Percentiles rank a stretch among this genome's conserved stretches.
Conservation (phyloP, 495 filamentous ascomycete genomes). For the Aspergillus funiculosus region DNA sequence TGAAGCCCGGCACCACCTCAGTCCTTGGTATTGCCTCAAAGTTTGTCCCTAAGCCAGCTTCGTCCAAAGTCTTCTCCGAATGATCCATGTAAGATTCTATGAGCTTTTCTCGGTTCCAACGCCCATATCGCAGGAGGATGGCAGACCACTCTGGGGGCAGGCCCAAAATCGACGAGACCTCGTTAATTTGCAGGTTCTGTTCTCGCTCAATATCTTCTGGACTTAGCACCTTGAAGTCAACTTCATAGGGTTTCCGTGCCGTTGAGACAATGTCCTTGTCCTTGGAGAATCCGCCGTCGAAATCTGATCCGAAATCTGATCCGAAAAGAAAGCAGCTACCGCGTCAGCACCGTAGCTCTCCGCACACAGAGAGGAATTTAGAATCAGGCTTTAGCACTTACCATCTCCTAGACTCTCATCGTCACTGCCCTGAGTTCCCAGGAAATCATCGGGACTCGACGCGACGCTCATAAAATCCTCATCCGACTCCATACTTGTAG, state of each 20-base stretch:
- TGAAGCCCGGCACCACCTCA: conserved; percentile 66
- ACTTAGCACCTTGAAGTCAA: conserved; percentile 73
- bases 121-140: conserved; percentile 77
- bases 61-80: conserved; percentile 69
- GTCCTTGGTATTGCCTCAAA: conserved; percentile 59
- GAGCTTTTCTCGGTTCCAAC: conserved; percentile 93
- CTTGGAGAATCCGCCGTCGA: conserved; percentile 68
- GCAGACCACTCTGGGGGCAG: conserved; percentile 81
- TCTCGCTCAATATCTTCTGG: conserved; percentile 74
- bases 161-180: conserved; percentile 82
- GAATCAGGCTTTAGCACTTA: conserved; percentile 43
- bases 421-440: conserved; percentile 62
- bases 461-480: conserved; percentile 88
- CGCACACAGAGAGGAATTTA: too few species aligned
- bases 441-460: conserved; percentile 72
- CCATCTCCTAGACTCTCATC: conserved; percentile 74
- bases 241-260: conserved; percentile 70
- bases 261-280: conserved; percentile 69
- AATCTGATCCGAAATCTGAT: conserved; percentile 66
- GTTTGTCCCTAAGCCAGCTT: conserved; percentile 69
- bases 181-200: conserved; percentile 77
- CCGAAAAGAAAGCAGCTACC: neutral
- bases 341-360: neutral
- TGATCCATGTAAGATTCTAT: conserved; percentile 94
- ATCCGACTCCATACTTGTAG: conserved; percentile 82